Percentiles rank a stretch among this genome's conserved stretches.
Evolutionary conservation across 192 early-diverging fungal genomes (phyloP).

Genomic region (Coemansia sp.): DNA sequence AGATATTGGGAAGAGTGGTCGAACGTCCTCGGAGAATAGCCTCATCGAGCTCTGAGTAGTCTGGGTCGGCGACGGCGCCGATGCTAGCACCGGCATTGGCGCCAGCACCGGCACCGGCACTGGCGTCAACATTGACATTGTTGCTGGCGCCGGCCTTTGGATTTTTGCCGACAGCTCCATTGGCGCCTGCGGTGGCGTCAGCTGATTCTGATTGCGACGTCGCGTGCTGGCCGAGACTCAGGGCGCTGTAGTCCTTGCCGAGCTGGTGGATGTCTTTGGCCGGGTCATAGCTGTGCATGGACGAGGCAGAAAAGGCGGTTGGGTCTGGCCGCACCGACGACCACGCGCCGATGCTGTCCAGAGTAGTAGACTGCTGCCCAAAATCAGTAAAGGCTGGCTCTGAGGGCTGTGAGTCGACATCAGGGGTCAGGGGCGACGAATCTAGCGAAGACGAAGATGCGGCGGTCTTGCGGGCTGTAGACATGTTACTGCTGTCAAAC

Average conservation of each 20-base stretch:
- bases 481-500: conserved; percentile 13
- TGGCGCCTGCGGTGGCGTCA: background rate
- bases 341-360: conserved; percentile 48
- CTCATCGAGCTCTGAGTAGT: conserved; percentile 49
- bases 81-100: background rate
- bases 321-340: conserved; percentile 33
- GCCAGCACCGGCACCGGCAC: background rate
- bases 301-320: conserved; percentile 9
- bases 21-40: conserved; percentile 50
- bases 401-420: conserved; percentile 19
- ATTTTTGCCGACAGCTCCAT: too few relatives aligned
- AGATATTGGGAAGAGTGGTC: conserved; percentile 48
- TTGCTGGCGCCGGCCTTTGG: background rate
- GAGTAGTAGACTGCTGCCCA: conserved; percentile 25
- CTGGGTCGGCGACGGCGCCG: conserved; percentile 12
- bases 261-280: conserved; percentile 23
- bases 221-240: conserved; percentile 19
- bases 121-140: background rate
- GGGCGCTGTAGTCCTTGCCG: conserved; percentile 23
- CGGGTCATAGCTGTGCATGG: background rate
- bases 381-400: conserved; percentile 30
- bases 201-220: background rate
- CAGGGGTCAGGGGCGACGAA: conserved; percentile 41
- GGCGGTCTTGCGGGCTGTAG: conserved; percentile 26
- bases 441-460: conserved; percentile 31